Evolutionary conservation across 371 early-diverging fungal genomes (phyloP), one percentile per base, ranked within the genome.

Genomic region (Rhizopus sp.): DNA sequence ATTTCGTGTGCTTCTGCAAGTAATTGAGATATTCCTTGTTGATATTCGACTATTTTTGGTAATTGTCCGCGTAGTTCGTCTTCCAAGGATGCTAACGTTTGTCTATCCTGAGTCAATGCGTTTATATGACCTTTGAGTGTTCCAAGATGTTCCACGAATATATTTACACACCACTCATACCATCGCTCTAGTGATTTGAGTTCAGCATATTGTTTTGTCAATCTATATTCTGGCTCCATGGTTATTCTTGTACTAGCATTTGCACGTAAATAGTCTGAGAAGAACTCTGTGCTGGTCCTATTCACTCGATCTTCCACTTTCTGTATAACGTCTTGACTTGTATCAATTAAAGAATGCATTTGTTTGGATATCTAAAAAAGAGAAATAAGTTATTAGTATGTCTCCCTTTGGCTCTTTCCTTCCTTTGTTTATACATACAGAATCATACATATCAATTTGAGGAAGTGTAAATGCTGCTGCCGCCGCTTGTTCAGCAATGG

Each of bases 81-180:
- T 15, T 42, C 44, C 16, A n/a, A 8, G 8, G 15, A 7, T 8
- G 1, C n/a, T 16, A 42, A n/a, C 6, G 17, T 3, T 7, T 42
- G 13, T n/a, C 16, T 42, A 6, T 42, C 44, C n/a, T 42, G 15
- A 15, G 2, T 13, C 7, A 42, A 17, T 42, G n/a, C 3, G 17
- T 42, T 6, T 7, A 10, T 13, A 16, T 42, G 13, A 7, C n/a
- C 13, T 12, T 42, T 7, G 13, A 42, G 44, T n/a, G 7, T n/a
- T 8, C 7, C 16, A 7, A 42, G 3, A 17, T 42, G 44, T 15
- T 15, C 17, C 7, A n/a, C n/a, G 2, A 42, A 6, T 8, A 16
- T 16, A 17, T 42, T 42, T 8, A 10, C n/a, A 10, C 44, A 42
- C 44, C 44, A 42, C 44, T 42, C 44, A n/a, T 42, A 42, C 44